Percentiles rank a stretch among this genome's conserved stretches.
Evolutionary conservation across 768 basidiomycete species (phyloP).

Genomic region (Vararia minispora): DNA sequence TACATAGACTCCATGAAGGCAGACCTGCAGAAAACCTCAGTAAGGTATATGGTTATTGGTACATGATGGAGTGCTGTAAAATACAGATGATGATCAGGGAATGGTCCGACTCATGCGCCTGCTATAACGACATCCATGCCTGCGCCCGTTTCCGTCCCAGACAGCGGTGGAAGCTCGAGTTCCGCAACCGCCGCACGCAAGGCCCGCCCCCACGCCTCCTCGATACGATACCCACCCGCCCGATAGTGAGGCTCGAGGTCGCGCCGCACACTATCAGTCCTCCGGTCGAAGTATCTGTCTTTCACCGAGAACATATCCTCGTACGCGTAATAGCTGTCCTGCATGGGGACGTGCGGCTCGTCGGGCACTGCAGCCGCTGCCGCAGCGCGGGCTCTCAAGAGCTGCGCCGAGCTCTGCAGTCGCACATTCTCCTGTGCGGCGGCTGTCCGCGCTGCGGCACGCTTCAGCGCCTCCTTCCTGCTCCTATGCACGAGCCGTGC

Average conservation of each 20-base stretch:
- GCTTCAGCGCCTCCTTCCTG: slow-evolving; percentile 51
- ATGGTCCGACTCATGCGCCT: slow-evolving; percentile 20
- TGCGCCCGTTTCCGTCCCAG: slow-evolving; percentile 7
- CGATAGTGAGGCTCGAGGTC: slow-evolving; percentile 73
- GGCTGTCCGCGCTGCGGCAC: slow-evolving; percentile 44
- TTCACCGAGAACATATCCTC: slow-evolving; percentile 53
- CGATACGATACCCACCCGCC: slow-evolving; percentile 71
- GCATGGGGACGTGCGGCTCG: slow-evolving; percentile 67
- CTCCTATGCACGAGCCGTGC: slow-evolving; percentile 58
- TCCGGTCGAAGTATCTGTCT: slow-evolving; percentile 55
- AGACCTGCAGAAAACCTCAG: no score
- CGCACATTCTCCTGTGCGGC: slow-evolving; percentile 14
- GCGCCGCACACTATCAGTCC: slow-evolving; percentile 65
- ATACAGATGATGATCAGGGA: background rate
- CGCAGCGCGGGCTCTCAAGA: slow-evolving; percentile 52
- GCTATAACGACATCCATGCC: slow-evolving; percentile 38
- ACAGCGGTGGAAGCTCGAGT: slow-evolving; percentile 45
- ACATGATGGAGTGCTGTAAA: background rate
- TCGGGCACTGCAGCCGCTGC: slow-evolving; percentile 62
- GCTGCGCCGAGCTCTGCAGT: slow-evolving; percentile 21
- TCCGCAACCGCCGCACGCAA: slow-evolving; percentile 63
- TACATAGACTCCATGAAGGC: no score
- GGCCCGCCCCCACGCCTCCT: slow-evolving; percentile 82
- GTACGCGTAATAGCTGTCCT: slow-evolving; percentile 68
- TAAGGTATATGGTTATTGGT: background rate